These are phyloP conservation scores for Aspergillus aculeatus DNA, from an alignment of 2,329 filamentous ascomycete species.

Conservation along the genomic window DNA sequence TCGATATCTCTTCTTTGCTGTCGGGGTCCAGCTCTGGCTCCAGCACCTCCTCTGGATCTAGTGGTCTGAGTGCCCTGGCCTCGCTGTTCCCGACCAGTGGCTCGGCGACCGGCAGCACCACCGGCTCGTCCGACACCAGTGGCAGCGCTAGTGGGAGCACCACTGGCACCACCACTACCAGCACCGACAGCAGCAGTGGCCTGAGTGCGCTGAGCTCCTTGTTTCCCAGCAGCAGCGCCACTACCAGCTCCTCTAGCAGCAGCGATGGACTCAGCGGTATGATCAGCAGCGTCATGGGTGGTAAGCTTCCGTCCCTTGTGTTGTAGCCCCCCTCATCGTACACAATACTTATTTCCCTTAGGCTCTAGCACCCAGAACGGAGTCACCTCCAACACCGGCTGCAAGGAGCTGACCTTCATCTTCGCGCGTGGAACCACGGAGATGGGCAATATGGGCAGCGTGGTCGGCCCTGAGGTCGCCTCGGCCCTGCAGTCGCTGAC, in stretches of 20 bases:
- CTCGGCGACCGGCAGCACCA: background rate
- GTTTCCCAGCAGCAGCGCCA: background rate
- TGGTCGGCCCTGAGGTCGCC: constrained; percentile 41
- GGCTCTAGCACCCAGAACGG: constrained; percentile 40
- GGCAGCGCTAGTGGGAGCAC: background rate
- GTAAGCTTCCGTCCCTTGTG: background rate
- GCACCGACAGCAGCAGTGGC: background rate
- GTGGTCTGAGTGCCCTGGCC: constrained; percentile 13
- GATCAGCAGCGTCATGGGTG: background rate
- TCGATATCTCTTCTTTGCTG: constrained; percentile 11
- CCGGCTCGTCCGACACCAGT: background rate
- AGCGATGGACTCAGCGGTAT: background rate
- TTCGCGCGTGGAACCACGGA: constrained; percentile 47
- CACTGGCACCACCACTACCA: background rate
- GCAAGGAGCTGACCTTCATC: constrained; percentile 44
- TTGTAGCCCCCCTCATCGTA: background rate
- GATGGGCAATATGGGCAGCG: constrained; percentile 43
- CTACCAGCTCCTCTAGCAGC: background rate
- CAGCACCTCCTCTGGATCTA: background rate
- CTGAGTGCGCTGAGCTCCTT: background rate
- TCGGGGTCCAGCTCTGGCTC: constrained; percentile 4
- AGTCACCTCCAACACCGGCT: constrained; percentile 39
- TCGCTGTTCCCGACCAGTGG: constrained; percentile 13
- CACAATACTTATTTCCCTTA: background rate
- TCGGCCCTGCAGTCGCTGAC: constrained; percentile 24